Conservation (phyloP, 2,329 filamentous ascomycete genomes). For the Hypoxylon sp. region DNA sequence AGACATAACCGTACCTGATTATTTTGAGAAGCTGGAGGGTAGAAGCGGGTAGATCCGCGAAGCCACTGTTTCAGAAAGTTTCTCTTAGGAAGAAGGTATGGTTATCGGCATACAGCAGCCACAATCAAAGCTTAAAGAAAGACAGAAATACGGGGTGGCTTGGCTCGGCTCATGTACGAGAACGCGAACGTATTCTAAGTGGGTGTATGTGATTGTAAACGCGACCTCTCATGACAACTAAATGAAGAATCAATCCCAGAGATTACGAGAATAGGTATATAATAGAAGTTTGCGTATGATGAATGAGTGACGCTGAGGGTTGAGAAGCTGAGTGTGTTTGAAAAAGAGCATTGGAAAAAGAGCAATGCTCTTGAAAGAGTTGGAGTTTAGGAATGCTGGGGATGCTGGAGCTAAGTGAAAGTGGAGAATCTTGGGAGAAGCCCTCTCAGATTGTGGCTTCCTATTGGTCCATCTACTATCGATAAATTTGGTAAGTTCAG, state of each 20-base stretch:
- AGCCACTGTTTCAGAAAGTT: conserved; percentile 1
- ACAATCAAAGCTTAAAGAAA: conserved; percentile 19
- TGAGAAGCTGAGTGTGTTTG: too few species aligned
- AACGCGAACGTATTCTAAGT: conserved; percentile 14
- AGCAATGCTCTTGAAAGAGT: not conserved
- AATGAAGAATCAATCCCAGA: not conserved
- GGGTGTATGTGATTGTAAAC: not conserved
- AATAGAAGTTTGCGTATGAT: not conserved
- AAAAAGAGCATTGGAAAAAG: too few species aligned
- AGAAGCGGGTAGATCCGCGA: conserved; percentile 14
- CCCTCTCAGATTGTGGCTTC: not conserved
- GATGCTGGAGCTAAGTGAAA: conserved; percentile 6
- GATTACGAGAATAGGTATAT: conserved; percentile 5
- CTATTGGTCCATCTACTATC: conserved; percentile 12
- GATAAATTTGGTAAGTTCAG: not conserved
- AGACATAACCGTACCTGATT: not conserved
- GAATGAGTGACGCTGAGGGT: not conserved
- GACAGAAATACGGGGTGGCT: conserved; percentile 32
- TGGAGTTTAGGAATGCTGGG: not conserved
- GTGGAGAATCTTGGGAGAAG: conserved; percentile 11
- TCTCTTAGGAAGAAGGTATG: conserved; percentile 12
- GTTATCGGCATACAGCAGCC: conserved; percentile 21
- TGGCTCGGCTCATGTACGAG: conserved; percentile 33
- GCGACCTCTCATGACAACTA: not conserved
- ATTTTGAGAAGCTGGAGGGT: not conserved